Base-by-base conservation (phyloP, 2,329 filamentous ascomycete genomes). In the Ophiostoma piceae region DNA sequence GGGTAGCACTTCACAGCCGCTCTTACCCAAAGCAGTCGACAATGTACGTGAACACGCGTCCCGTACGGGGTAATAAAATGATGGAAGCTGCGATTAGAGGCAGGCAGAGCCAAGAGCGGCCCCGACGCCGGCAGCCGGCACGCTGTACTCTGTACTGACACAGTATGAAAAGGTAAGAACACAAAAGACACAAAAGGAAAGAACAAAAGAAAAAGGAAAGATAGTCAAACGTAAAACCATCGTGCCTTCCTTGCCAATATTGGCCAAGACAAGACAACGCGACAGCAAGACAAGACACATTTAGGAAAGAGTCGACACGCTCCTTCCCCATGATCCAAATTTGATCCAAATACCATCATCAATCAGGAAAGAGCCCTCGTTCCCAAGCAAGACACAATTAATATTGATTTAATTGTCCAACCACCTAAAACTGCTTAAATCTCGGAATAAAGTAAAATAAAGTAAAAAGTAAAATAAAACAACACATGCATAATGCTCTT, bases 21-120 rank as follows among this genome's bases (percentile, higher is more conserved):
- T 19, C 29, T 64, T 64, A 35, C 60, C 60, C 32, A 64, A 64
- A 37, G 32, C 16, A n/a, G 60, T 37, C 32, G 26, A 29, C 26
- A 29, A 29, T 29, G 26, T 64, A 64, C 29, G 22, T 64, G 60
- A 16, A 35, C 60, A 64, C 60, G 60, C 60, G 60, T 64, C 60
- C 29, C 29, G 16, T 14, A 35, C 29, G 60, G 60, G 60, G 60
- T n/a, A 64, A 64, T 35, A 57, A 57, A 57, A 7, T 8, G 12
- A 26, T 26, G 9, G 8, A 57, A 26, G n/a, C 37, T 11, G 6
- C 37, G 9, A 39, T 39, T 39, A 12, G 57, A 62, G 22, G 29
- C 2, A 2, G 54, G 43, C 29, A 35, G 57, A 35, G 57, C 29
- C 60, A 64, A 64, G 60, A 12, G 32, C 32, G 57, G 57, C 57